Base-by-base conservation (phyloP, 73 alveolate species). In the Paramecium caudatum region DNA sequence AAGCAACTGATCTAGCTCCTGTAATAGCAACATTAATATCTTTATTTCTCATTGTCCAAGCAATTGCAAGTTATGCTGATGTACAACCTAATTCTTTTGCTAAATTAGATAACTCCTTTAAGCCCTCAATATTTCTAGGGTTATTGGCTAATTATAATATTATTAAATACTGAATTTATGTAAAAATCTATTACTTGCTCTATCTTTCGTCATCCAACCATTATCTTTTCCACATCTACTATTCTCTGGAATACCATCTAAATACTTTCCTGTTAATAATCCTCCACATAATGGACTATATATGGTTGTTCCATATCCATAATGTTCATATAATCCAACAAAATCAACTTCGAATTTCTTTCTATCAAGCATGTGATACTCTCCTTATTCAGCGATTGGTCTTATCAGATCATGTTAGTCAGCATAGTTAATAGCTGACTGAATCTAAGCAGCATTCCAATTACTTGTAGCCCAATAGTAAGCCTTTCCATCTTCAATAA, bases 391-490 rank as follows among this genome's bases (percentile, higher is more conserved):
- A 63, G 94, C 98, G 70, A 97, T 84, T 2, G 99, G 99, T 37
- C 92, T 94, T 48, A 91, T 96, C 82, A 97, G 90, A 5, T 94
- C 95, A 78, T 90, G 49, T 48, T 90, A 90, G 34, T 90, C 96
- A 27, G 98, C 94, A 46, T 95, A 69, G 16, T 84, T 82, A 8
- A 91, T 91, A 30, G 98, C 98, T 90, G 94, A 97, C 49, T 91
- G 69, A 62, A 97, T 93, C 34, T 93, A 91, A 32, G 93, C 91
- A 16, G 99, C 94, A 48, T 96, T 61, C 99, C 99, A 98, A 80
- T 97, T 99, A 4, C 99, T 96, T 0, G 99, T 97, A 9, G 98
- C 99, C 99, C 99, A 98, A 91, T 98, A 98, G 87, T 91, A 93
- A 32, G 99, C 98, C 55, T 95, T 82, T 15, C 99, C 99, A 65